Evolutionary conservation across 2,329 filamentous ascomycete species (phyloP).

Genomic region (Clonostachys rosea): DNA sequence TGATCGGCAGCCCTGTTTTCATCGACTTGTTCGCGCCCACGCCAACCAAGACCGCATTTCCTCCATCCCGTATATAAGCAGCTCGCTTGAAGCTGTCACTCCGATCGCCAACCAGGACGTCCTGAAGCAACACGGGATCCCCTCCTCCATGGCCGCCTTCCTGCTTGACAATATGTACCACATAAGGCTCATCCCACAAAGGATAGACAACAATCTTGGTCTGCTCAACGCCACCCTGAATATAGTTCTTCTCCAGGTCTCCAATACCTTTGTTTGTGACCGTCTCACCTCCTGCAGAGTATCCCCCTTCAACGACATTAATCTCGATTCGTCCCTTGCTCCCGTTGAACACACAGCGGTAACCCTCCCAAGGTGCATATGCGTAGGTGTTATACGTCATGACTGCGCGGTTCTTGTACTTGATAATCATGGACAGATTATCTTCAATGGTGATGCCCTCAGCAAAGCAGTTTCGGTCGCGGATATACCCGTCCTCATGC

Average conservation of each 20-base stretch:
- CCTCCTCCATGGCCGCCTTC: constrained; percentile 40
- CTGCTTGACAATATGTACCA: constrained; percentile 30
- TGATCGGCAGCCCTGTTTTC: constrained; percentile 11
- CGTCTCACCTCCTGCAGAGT: constrained; percentile 38
- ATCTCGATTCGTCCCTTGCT: constrained; percentile 38
- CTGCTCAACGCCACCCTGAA: constrained; percentile 29
- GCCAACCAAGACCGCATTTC: constrained; percentile 35
- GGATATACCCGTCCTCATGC: constrained; percentile 41
- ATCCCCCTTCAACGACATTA: constrained; percentile 38
- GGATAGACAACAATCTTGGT: constrained; percentile 31
- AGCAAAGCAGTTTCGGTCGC: constrained; percentile 40
- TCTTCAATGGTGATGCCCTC: constrained; percentile 46
- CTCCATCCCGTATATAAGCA: constrained; percentile 36
- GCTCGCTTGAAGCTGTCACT: constrained; percentile 29
- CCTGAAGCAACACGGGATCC: constrained; percentile 35
- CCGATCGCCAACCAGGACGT: constrained; percentile 31
- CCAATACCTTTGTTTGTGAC: constrained; percentile 9
- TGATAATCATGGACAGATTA: constrained; percentile 38
- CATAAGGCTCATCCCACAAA: constrained; percentile 33
- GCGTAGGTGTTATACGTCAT: constrained; percentile 38
- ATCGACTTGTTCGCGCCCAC: constrained; percentile 37
- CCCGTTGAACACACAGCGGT: constrained; percentile 33
- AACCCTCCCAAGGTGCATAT: constrained; percentile 41
- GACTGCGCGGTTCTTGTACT: constrained; percentile 33
- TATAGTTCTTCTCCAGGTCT: constrained; percentile 11